phyloP scores from a whole-genome alignment of 176 grass and related monocot genomes.

The Juncus effusus region DNA sequence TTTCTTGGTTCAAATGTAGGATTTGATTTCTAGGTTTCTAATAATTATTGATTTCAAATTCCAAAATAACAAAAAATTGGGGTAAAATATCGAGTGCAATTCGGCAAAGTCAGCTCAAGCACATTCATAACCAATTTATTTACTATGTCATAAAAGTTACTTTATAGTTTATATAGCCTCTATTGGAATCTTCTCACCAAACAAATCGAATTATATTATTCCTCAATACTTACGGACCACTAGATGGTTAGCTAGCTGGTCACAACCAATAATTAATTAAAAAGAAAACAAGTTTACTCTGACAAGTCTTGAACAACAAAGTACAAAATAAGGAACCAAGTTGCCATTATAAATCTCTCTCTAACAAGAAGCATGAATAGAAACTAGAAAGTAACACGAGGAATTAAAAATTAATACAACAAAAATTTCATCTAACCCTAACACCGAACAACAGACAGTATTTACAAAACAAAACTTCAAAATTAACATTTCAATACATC shows the following conservation, averaged over 20 bases:
- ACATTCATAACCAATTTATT: constrained; percentile 11
- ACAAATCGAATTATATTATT: background rate
- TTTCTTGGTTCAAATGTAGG: too few species aligned
- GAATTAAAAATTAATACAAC: constrained; percentile 6
- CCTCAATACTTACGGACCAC: background rate
- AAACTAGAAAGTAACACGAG: constrained; percentile 12
- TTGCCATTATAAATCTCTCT: constrained; percentile 22
- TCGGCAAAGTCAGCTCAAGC: constrained; percentile 12
- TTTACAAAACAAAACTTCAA: constrained; percentile 22
- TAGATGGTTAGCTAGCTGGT: background rate
- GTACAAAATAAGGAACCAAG: background rate
- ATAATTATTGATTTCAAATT: too few species aligned
- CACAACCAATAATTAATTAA: constrained; percentile 1
- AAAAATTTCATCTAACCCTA: constrained; percentile 19
- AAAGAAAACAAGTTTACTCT: background rate
- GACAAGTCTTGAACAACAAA: constrained; percentile 12
- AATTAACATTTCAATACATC: background rate
- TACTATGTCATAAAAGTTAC: constrained; percentile 1
- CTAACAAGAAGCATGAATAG: constrained; percentile 8
- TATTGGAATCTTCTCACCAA: constrained; percentile 22
- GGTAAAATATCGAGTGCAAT: background rate
- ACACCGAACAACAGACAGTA: constrained; percentile 15
- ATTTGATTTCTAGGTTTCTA: too few species aligned
- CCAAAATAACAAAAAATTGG: too few species aligned
- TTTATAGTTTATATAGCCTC: background rate